phyloP scores from a whole-genome alignment of 2,329 filamentous ascomycete species.

The Parascedosporium putredinis region DNA sequence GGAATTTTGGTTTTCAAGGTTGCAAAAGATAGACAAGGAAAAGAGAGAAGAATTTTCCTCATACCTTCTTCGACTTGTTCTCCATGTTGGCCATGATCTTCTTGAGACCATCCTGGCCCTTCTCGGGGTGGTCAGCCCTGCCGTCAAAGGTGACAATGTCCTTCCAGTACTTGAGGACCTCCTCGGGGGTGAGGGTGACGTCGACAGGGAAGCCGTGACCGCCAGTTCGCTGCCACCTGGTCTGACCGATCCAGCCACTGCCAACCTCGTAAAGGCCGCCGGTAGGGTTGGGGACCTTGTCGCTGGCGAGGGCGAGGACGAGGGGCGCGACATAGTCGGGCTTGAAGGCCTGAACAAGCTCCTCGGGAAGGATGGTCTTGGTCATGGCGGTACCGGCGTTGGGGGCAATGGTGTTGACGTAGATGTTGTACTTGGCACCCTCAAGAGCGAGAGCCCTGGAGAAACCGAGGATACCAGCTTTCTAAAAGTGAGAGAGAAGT shows the following conservation, averaged over 20 bases:
- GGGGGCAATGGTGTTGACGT: constrained; percentile 93
- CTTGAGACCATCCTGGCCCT: constrained; percentile 64
- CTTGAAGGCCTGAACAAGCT: constrained; percentile 98
- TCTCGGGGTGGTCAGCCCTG: constrained; percentile 76
- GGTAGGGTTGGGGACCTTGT: constrained; percentile 76
- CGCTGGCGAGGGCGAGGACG: constrained; percentile 73
- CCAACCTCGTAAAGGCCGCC: constrained; percentile 90
- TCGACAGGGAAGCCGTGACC: constrained; percentile 89
- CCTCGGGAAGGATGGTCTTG: constrained; percentile 84
- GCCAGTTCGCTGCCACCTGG: constrained; percentile 86
- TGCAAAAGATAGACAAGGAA: constrained; percentile 15
- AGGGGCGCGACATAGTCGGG: constrained; percentile 95
- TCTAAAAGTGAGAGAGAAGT: no score
- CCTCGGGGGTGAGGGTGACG: constrained; percentile 72
- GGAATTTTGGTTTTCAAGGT: constrained; percentile 14
- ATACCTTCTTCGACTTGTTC: constrained; percentile 62
- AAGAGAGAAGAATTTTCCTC: constrained; percentile 20
- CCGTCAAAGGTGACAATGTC: constrained; percentile 80
- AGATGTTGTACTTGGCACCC: constrained; percentile 95
- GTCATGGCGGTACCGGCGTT: constrained; percentile 97
- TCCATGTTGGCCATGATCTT: constrained; percentile 73
- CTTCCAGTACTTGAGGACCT: constrained; percentile 64
- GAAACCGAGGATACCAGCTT: constrained; percentile 89
- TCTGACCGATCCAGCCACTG: constrained; percentile 84
- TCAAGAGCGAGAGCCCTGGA: constrained; percentile 87